Percentiles rank a stretch among this genome's conserved stretches.
Conservation (phyloP, 768 basidiomycete genomes). For the Terana coerulea region DNA sequence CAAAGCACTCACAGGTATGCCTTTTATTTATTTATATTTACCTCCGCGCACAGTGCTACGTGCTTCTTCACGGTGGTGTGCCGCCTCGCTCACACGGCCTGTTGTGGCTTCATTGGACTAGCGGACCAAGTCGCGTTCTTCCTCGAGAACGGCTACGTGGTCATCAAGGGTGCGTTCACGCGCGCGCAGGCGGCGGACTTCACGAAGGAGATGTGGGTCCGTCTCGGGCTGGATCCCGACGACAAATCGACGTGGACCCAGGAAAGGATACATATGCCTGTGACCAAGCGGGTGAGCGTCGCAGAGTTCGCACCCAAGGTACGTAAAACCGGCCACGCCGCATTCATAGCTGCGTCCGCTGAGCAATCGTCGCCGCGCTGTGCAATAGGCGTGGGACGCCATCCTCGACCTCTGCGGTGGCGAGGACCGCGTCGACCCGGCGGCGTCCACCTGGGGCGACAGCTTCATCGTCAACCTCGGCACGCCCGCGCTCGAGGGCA, state of each 20-base stretch:
- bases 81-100: background rate
- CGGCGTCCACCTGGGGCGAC: constrained; percentile 25
- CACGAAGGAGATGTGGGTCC: constrained; percentile 31
- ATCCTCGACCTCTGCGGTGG: constrained; percentile 30
- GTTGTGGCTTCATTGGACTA: constrained; percentile 3
- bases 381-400: constrained; percentile 19
- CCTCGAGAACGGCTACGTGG: constrained; percentile 31
- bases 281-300: constrained; percentile 43
- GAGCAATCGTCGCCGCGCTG: too few relatives aligned
- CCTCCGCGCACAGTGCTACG: background rate
- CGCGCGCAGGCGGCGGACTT: constrained; percentile 26
- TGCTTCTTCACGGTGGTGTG: background rate
- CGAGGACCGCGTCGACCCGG: constrained; percentile 31
- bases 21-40: background rate
- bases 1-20: constrained; percentile 8
- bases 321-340: too few relatives aligned
- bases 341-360: too few relatives aligned
- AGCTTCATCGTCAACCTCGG: constrained; percentile 37
- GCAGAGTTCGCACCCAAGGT: constrained; percentile 51
- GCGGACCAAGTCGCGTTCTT: constrained; percentile 32
- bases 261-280: constrained; percentile 39
- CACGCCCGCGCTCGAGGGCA: constrained; percentile 12
- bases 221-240: constrained; percentile 29
- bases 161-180: constrained; percentile 29
- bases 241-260: constrained; percentile 34